Percentiles rank a stretch among this genome's conserved stretches.
phyloP scores from a whole-genome alignment of 2,329 filamentous ascomycete species.

The Fusarium equiseti region DNA sequence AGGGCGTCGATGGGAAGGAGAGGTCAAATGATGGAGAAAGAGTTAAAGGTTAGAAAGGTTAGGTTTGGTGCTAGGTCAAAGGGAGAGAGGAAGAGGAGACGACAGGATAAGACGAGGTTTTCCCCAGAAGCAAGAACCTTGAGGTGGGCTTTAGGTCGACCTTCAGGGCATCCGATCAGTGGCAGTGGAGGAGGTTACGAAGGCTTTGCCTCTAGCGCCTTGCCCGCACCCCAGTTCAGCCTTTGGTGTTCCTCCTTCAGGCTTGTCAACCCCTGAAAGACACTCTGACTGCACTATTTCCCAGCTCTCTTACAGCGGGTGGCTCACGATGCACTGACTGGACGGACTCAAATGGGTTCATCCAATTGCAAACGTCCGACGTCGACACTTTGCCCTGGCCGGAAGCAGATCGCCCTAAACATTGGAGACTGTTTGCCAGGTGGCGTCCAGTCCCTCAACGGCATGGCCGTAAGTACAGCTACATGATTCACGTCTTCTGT shows the following conservation, averaged over 20 bases:
- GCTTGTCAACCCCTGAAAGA: slow-evolving; percentile 26
- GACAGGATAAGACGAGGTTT: slow-evolving; percentile 55
- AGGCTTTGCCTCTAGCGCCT: slow-evolving; percentile 55
- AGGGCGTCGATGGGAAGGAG: slow-evolving; percentile 47
- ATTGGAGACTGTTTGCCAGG: slow-evolving; percentile 36
- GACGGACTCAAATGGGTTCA: slow-evolving; percentile 13
- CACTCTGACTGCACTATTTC: slow-evolving; percentile 30
- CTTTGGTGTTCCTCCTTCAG: slow-evolving; percentile 30
- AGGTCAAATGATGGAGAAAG: slow-evolving; percentile 47
- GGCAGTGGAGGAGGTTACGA: slow-evolving; percentile 49
- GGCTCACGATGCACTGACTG: slow-evolving; percentile 22
- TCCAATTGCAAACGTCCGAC: slow-evolving; percentile 41
- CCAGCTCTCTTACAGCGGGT: slow-evolving; percentile 44
- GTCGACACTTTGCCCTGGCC: slow-evolving; percentile 41
- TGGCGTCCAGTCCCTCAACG: slow-evolving; percentile 39
- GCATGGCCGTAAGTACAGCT: slow-evolving; percentile 39
- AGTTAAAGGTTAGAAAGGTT: slow-evolving; percentile 23
- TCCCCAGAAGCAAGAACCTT: slow-evolving; percentile 51
- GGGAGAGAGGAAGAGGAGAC: slow-evolving; percentile 49
- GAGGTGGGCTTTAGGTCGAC: slow-evolving; percentile 38
- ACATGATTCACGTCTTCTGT: slow-evolving; percentile 17
- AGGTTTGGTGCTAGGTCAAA: slow-evolving; percentile 47
- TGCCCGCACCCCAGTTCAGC: slow-evolving; percentile 23
- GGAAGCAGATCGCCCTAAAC: slow-evolving; percentile 44
- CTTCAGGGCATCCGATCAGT: slow-evolving; percentile 27